Percentiles rank a stretch among this genome's conserved stretches.
These are phyloP conservation scores for Corylus avellana DNA, from an alignment of 306 rosid genomes.

Conservation along the genomic window DNA sequence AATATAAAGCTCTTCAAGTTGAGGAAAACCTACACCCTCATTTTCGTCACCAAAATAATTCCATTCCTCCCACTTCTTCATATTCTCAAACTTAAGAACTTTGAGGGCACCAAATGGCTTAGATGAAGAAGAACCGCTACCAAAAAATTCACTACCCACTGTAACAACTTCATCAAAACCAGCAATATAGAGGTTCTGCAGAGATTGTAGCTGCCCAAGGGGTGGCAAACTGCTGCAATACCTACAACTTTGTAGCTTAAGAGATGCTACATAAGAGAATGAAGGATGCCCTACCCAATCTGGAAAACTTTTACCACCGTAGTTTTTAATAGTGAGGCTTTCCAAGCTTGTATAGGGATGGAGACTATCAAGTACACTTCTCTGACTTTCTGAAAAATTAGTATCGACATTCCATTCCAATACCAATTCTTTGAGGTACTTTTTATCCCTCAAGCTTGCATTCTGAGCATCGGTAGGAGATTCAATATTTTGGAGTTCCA, in stretches of 20 bases:
- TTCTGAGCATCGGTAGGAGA: no score
- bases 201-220: background rate
- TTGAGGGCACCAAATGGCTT: background rate
- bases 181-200: slow-evolving; percentile 23
- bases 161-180: background rate
- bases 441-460: no score
- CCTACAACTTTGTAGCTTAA: background rate
- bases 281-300: background rate
- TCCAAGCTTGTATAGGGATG: no score
- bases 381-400: no score
- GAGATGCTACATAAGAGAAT: slow-evolving; percentile 1
- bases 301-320: no score
- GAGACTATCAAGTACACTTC: no score
- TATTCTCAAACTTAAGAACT: background rate
- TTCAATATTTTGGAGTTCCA: no score
- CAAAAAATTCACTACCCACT: slow-evolving; percentile 6
- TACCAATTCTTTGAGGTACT: no score
- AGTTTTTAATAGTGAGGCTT: no score
- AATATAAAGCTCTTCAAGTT: background rate
- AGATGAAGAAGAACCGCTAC: background rate
- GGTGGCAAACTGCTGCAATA: slow-evolving; percentile 12
- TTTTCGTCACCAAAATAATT: background rate
- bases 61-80: slow-evolving; percentile 14
- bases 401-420: no score
- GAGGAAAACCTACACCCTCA: background rate